phyloP scores from a whole-genome alignment of 495 filamentous ascomycete genomes.

The Neurospora sp. region DNA sequence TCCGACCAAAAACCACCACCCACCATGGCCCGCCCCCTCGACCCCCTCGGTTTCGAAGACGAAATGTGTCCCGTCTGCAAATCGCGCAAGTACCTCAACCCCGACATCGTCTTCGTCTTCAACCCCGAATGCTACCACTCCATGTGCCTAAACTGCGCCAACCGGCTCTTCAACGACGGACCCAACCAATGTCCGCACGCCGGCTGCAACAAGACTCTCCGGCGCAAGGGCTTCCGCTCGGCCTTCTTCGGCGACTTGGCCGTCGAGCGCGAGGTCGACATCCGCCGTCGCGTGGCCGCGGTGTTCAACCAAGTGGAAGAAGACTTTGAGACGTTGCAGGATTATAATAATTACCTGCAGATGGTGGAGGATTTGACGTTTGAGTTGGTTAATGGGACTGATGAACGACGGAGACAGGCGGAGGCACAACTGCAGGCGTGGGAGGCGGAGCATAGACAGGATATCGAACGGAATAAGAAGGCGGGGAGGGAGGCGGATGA shows the following conservation, averaged over 20 bases:
- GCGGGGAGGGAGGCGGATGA: conserved; percentile 52
- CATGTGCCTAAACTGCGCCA: conserved; percentile 93
- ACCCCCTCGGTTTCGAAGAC: conserved; percentile 22
- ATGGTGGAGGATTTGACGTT: conserved; percentile 84
- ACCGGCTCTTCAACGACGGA: conserved; percentile 83
- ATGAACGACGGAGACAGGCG: conserved; percentile 49
- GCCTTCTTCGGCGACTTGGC: conserved; percentile 86
- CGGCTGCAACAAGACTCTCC: conserved; percentile 73
- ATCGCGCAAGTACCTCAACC: conserved; percentile 87
- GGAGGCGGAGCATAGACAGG: conserved; percentile 56
- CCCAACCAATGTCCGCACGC: conserved; percentile 86
- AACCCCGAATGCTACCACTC: conserved; percentile 98
- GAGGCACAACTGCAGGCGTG: conserved; percentile 59
- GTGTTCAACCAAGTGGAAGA: conserved; percentile 83
- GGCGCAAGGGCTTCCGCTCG: conserved; percentile 69
- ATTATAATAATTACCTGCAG: conserved; percentile 92
- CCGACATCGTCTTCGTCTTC: conserved; percentile 84
- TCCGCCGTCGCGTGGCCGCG: conserved; percentile 66
- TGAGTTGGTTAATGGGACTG: conserved; percentile 66
- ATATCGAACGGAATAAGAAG: conserved; percentile 60
- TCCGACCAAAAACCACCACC: conserved; percentile 22
- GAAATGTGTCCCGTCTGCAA: conserved; percentile 97
- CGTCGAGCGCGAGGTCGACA: conserved; percentile 91
- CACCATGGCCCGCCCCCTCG: conserved; percentile 6
- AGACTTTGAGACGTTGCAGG: conserved; percentile 72